Evolutionary conservation across 768 basidiomycete species (phyloP), one percentile per base, ranked within the genome.

Genomic region (Hericium alpestre): DNA sequence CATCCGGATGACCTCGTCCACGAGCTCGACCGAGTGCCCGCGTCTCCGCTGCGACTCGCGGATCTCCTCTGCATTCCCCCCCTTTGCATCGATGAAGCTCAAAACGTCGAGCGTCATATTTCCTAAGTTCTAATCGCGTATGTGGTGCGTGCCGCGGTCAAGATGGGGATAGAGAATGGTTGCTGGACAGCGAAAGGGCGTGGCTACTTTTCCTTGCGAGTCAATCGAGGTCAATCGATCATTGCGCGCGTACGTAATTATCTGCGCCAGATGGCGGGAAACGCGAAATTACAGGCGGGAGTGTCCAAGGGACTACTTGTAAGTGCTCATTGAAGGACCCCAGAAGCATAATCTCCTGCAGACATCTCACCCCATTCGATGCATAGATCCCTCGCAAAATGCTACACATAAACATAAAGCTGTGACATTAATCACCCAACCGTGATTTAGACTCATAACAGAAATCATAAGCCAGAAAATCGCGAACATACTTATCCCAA

Each of bases 1-100:
- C 83, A 94, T 84, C 66, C 82, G 81, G 58, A 98, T 84, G 58
- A 97, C 81, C 70, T 98, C 92, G 71, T 97, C 93, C 15, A 98
- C 94, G 63, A 96, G 70, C 70, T 93, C 94, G 53, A 90, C 90
- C 18, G 88, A 79, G 56, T 92, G 85, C 10, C 89, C 90, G 51
- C 96, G 82, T 72, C 91, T 93, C 65, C 84, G 77, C 74, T 99
- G 95, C 3, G 94, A 97, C 65, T 92, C 92, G 56, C 87, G 76
- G 60, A 98, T 93, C 66, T 84, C 81, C 62, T 88, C 84, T 15
- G 94, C 83, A 73, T 96, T 90, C 38, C 96, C 96, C 23, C 94
- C 96, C 69, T 92, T 93, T 72, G 72, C 81, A 66, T 90, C 84
- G 63, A 93, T 89, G 63, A 93, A 93, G 56, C 76, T 79, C 11